Percentiles rank a stretch among this genome's conserved stretches.
Conservation (phyloP, 495 filamentous ascomycete species). For the Cenococcum geophilum region DNA sequence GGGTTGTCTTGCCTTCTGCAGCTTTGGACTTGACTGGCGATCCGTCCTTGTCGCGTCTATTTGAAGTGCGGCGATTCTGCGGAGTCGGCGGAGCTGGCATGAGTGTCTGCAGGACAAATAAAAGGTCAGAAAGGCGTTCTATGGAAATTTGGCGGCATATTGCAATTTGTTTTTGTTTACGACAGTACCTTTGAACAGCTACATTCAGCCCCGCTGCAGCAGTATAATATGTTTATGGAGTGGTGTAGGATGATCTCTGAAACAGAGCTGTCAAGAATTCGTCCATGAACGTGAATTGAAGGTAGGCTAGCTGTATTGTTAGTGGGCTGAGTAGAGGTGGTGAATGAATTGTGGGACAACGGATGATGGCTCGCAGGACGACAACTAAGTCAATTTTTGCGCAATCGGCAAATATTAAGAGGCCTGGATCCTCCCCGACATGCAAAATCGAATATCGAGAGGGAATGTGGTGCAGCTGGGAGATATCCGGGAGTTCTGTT, state of each 20-base stretch:
- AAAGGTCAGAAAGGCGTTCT: slow-evolving; percentile 7
- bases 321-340: neutral
- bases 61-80: slow-evolving; percentile 10
- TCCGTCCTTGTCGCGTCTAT: slow-evolving; percentile 18
- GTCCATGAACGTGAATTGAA: neutral
- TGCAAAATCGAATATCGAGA: no score
- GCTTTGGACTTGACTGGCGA: slow-evolving; percentile 12
- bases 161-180: neutral
- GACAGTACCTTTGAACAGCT: neutral
- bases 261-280: neutral
- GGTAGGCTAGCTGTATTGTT: neutral
- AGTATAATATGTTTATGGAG: neutral
- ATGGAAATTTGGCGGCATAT: neutral
- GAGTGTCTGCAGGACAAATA: slow-evolving; percentile 11
- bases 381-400: neutral
- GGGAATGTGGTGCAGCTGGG: no score
- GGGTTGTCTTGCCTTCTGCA: slow-evolving; percentile 11
- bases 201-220: neutral
- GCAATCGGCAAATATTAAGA: neutral
- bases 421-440: neutral
- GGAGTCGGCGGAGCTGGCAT: slow-evolving; percentile 15
- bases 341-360: neutral
- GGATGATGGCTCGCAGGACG: neutral
- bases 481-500: no score
- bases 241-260: neutral